Conservation (phyloP, 768 basidiomycete genomes). For the Suillus clintonianus region DNA sequence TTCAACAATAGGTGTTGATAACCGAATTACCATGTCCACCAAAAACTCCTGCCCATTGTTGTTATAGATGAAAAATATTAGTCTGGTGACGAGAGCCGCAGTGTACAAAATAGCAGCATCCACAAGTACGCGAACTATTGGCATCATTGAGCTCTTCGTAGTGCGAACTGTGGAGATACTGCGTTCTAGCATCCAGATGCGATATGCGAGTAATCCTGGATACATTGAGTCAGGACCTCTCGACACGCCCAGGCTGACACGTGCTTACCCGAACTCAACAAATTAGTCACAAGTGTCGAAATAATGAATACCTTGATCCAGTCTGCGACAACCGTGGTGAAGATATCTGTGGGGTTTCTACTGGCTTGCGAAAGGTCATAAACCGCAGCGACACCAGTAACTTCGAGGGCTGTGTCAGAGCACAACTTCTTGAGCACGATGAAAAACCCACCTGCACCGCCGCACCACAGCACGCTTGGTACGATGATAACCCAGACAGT, state of each 20-base stretch:
- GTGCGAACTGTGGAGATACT: not conserved
- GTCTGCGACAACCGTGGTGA: not conserved
- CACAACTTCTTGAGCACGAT: no score
- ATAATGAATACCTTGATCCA: not conserved
- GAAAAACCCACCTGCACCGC: not conserved
- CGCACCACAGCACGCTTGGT: no score
- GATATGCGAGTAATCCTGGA: not conserved
- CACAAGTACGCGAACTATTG: not conserved
- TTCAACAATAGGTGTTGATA: no score
- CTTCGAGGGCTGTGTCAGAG: no score
- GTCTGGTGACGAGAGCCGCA: slow-evolving; percentile 1
- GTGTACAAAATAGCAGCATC: slow-evolving; percentile 7
- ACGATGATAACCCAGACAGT: no score
- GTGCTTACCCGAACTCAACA: slow-evolving; percentile 4
- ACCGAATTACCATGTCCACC: no score
- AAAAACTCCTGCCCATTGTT: no score
- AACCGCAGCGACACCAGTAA: no score
- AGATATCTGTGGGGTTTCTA: not conserved
- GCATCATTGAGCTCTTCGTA: not conserved
- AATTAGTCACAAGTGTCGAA: slow-evolving; percentile 8
- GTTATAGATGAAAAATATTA: not conserved
- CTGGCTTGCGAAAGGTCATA: not conserved
- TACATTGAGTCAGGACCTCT: not conserved
- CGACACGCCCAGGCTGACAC: not conserved
- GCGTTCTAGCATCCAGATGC: not conserved